A percentile compares a stretch with the other conserved stretches of the same genome.
These are phyloP conservation scores for Clonostachys solani DNA, from an alignment of 2,329 filamentous ascomycete genomes.

Conservation along the genomic window DNA sequence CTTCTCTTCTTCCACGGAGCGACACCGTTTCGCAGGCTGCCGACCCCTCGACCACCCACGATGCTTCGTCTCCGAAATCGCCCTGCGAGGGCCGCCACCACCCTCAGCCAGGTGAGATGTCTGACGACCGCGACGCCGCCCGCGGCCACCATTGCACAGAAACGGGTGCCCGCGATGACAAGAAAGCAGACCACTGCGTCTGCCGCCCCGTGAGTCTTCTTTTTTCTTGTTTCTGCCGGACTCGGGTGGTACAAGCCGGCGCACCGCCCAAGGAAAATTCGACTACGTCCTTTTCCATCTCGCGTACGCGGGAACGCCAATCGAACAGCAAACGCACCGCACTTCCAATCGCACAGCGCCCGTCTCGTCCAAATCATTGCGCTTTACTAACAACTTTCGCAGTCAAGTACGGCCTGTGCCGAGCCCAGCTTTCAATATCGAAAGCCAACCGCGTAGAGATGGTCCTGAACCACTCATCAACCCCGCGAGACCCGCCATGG, in stretches of 20 bases:
- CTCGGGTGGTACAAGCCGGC: constrained; percentile 4
- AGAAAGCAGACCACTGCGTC: constrained; percentile 46
- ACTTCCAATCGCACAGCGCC: too few species aligned
- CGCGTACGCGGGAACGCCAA: too few species aligned
- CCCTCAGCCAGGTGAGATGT: too few species aligned
- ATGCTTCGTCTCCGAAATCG: too few species aligned
- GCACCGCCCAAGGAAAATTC: not conserved
- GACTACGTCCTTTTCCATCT: constrained; percentile 6
- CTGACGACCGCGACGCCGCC: too few species aligned
- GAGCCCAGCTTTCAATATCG: constrained; percentile 56
- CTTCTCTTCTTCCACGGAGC: too few species aligned
- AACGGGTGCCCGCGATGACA: constrained; percentile 26
- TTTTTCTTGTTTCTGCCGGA: not conserved
- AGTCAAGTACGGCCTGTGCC: constrained; percentile 51
- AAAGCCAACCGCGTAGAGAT: constrained; percentile 47
- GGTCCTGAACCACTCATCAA: constrained; percentile 67
- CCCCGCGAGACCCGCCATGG: constrained; percentile 58
- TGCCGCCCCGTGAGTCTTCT: constrained; percentile 43
- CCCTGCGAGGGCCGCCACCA: too few species aligned
- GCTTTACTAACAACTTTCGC: not conserved
- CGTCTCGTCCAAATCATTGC: too few species aligned
- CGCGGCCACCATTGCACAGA: constrained; percentile 29
- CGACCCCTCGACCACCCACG: too few species aligned
- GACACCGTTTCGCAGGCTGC: too few species aligned
- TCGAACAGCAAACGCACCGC: constrained; percentile 6